phyloP scores from a whole-genome alignment of 108 stramenopile genomes.

The Fragilaria radians region DNA sequence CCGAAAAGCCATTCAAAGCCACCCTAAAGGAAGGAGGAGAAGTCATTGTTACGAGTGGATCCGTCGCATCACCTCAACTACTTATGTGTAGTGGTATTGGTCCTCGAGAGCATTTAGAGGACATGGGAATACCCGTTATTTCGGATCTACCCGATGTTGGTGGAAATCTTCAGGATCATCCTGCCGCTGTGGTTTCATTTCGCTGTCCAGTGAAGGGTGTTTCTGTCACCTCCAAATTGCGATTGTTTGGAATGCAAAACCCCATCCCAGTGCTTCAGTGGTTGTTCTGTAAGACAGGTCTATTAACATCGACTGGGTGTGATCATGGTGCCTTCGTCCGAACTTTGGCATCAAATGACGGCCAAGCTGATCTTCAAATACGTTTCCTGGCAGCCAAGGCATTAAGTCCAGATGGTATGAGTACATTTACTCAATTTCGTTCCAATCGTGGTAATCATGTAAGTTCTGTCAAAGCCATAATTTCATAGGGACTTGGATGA shows the following conservation, averaged over 20 bases:
- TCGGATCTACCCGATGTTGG: conserved; percentile 33
- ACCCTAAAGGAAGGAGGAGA: conserved; percentile 9
- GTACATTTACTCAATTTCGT: conserved; percentile 25
- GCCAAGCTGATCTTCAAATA: conserved; percentile 39
- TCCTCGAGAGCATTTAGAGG: conserved; percentile 18
- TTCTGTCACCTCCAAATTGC: conserved; percentile 39
- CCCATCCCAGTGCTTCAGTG: conserved; percentile 32
- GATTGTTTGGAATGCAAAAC: conserved; percentile 23
- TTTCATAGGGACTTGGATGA: too few relatives aligned
- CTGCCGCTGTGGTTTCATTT: conserved; percentile 19
- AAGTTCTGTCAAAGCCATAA: not conserved
- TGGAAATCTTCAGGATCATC: conserved; percentile 31
- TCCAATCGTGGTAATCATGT: conserved; percentile 2
- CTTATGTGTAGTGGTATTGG: conserved; percentile 54
- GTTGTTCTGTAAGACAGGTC: conserved; percentile 26
- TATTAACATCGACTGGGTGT: conserved; percentile 37
- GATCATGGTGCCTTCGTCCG: conserved; percentile 45
- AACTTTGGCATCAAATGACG: conserved; percentile 10
- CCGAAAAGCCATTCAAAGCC: not conserved
- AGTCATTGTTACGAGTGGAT: conserved; percentile 46
- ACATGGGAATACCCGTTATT: conserved; percentile 16
- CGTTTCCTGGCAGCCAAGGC: conserved; percentile 32
- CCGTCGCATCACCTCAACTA: conserved; percentile 52
- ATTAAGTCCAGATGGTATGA: conserved; percentile 36
- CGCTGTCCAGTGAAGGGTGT: conserved; percentile 22